Evolutionary conservation across 441 rosid genomes (phyloP).

Genomic region (California macrophylla): DNA sequence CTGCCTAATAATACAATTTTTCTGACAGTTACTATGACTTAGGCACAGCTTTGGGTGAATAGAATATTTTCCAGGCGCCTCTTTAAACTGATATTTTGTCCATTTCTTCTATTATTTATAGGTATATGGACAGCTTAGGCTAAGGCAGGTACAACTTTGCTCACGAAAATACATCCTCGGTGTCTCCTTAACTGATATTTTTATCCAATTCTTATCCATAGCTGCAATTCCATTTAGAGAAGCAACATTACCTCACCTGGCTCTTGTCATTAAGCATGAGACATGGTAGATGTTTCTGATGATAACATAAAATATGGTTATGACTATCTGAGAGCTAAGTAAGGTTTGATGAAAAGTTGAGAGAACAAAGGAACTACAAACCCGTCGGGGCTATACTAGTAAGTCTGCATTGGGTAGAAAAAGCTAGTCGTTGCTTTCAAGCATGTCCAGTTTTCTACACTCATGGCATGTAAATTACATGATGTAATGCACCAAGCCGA

Average conservation of each 20-base stretch:
- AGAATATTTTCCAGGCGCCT: background rate
- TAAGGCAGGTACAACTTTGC: background rate
- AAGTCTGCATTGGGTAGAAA: background rate
- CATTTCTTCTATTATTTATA: background rate
- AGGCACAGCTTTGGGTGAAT: background rate
- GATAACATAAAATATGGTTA: background rate
- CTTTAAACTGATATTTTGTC: background rate
- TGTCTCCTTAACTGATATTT: background rate
- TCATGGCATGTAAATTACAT: background rate
- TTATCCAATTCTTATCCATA: background rate
- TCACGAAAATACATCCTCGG: background rate
- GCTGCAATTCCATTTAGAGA: background rate
- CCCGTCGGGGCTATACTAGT: background rate
- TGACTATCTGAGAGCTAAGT: background rate
- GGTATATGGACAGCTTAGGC: background rate
- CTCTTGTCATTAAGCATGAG: background rate
- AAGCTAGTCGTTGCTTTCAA: conserved; percentile 11
- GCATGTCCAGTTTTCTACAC: background rate
- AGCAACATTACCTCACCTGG: background rate
- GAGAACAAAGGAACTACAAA: background rate
- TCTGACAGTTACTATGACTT: conserved; percentile 3
- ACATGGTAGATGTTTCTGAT: background rate
- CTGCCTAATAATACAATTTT: background rate
- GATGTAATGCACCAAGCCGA: background rate
- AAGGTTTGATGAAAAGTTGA: background rate